Percentiles rank a stretch among this genome's conserved stretches.
Evolutionary conservation across 257 asterid genomes (phyloP).

Genomic region (Lantana camara): DNA sequence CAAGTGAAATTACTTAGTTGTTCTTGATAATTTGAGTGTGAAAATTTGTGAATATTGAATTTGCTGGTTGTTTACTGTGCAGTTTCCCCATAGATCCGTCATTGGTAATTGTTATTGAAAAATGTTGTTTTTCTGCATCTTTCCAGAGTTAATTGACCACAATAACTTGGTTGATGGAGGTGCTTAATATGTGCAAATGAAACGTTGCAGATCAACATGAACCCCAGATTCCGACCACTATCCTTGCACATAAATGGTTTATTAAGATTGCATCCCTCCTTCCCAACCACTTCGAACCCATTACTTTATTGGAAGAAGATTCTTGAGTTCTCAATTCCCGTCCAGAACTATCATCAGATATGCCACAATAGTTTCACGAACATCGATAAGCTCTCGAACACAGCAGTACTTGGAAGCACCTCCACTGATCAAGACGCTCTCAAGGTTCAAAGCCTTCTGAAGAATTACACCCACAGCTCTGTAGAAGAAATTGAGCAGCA

Average conservation of each 20-base stretch:
- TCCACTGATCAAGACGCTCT: slow-evolving; percentile 48
- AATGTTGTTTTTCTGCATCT: no score
- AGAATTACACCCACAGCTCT: slow-evolving; percentile 38
- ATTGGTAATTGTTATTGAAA: no score
- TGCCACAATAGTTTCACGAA: slow-evolving; percentile 6
- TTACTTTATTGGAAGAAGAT: slow-evolving; percentile 17
- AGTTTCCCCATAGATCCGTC: no score
- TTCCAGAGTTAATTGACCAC: no score
- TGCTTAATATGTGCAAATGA: not conserved
- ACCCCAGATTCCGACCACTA: slow-evolving; percentile 30
- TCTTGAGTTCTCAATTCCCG: slow-evolving; percentile 19
- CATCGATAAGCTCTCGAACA: slow-evolving; percentile 13
- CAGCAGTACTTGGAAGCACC: slow-evolving; percentile 13
- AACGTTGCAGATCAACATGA: slow-evolving; percentile 24
- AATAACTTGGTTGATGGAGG: no score
- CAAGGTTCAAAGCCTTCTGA: slow-evolving; percentile 55
- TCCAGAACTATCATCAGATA: slow-evolving; percentile 28
- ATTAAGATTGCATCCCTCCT: not conserved
- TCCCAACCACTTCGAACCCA: slow-evolving; percentile 10
- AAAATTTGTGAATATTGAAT: no score
- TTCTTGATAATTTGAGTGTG: no score
- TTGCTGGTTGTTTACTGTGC: no score
- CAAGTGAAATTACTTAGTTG: no score
- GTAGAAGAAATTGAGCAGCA: slow-evolving; percentile 40
- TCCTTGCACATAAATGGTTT: slow-evolving; percentile 24